Evolutionary conservation across 257 asterid species (phyloP), one percentile per base, ranked within the genome.

Genomic region (Plantago ovata): DNA sequence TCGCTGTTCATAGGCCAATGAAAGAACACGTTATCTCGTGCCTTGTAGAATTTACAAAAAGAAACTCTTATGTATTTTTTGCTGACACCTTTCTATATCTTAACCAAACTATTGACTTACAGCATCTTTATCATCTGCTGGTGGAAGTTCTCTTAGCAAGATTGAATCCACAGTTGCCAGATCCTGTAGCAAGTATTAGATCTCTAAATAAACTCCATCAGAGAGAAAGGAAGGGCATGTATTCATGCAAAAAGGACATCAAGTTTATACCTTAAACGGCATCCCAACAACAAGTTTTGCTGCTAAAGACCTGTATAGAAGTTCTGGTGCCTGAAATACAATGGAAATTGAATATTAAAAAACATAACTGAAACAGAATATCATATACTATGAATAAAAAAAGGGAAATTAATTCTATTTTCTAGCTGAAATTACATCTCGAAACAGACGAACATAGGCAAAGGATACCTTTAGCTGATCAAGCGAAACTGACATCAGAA

Each of bases 141-240:
- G 64, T 61, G 99, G 99, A 73, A 93, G 96, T 69, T 93, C 94
- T 69, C 99, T 82, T 64, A 93, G 53, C 67, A 93, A 75, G 78
- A 93, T 83, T 12, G 99, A 86, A 81, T 93, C 99, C 56, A 89
- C 97, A 51, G 99, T 93, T 49, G 99, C 97, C 67, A 93, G 76
- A 78, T 93, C 99, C 97, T 91, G 75, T 48, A 69, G 40, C 50
- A 61, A 49, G 19, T 50, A 24, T 48, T 33, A 52, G 49, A 40
- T 68, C 70, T 36, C 49, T 60, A 42, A 18, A 54, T 39, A 41
- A 63, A 43, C 10, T 28, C 33, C 21, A 28, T 56, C 11, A 63
- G 60, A 71, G 59, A 68, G 54, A 67, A 69, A 41, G 12, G 13
- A 57, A 38, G 14, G 22, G 24, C 8, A 61, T 10, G 58, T 14